Percentiles rank a stretch among this genome's conserved stretches.
Evolutionary conservation across 2,329 filamentous ascomycete species (phyloP).

Genomic region (Fusarium coffeatum): DNA sequence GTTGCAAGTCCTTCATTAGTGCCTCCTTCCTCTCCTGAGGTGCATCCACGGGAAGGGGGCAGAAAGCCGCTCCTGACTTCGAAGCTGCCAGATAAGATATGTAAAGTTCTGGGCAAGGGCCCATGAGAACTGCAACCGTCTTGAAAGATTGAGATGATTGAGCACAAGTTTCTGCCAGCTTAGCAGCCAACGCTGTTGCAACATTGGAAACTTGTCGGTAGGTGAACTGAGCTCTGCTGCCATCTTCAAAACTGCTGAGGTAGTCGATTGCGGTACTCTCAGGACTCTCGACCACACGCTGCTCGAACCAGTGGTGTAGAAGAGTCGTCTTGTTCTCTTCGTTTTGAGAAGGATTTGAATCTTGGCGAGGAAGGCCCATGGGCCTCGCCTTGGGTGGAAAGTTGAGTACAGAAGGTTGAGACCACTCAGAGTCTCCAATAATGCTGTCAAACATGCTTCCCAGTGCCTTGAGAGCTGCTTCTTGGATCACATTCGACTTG

Average conservation of each 20-base stretch:
- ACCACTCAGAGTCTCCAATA: neutral
- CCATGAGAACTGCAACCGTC: conserved; percentile 6
- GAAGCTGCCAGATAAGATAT: conserved; percentile 16
- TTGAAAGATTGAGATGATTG: neutral
- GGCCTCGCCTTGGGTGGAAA: conserved; percentile 7
- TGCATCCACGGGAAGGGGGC: conserved; percentile 8
- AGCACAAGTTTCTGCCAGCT: neutral
- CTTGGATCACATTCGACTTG: neutral
- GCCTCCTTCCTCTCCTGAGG: conserved; percentile 8
- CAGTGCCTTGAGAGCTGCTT: neutral
- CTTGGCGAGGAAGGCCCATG: neutral
- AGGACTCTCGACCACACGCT: neutral
- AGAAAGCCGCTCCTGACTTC: conserved; percentile 20
- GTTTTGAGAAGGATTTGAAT: neutral
- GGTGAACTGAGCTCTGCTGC: neutral
- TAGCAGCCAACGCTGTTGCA: neutral
- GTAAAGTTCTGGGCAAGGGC: conserved; percentile 22
- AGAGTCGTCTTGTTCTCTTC: neutral
- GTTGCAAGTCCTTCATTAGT: conserved; percentile 12
- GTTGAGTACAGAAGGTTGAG: conserved; percentile 17
- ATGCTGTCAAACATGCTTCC: conserved; percentile 12
- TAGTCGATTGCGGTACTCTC: conserved; percentile 7
- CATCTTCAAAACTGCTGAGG: neutral
- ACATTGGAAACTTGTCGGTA: conserved; percentile 4
- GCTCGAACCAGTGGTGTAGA: conserved; percentile 18